Evolutionary conservation across 1,139 yeast genomes (phyloP).

Genomic region (Zygotorulaspora mrakii): DNA sequence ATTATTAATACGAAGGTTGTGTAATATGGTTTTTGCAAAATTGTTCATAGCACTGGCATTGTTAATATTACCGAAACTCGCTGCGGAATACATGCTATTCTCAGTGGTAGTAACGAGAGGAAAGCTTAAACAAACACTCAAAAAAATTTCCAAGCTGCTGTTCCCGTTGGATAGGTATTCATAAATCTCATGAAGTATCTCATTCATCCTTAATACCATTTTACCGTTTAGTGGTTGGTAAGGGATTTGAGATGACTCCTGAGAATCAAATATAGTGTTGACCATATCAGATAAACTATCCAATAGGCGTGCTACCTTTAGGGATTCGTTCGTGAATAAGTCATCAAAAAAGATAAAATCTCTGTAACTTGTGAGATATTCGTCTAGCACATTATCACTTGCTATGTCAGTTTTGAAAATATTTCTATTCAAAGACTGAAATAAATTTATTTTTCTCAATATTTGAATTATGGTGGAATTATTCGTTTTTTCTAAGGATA

Average conservation of each 20-base stretch:
- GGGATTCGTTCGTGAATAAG: slow-evolving; percentile 20
- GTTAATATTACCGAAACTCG: too few relatives aligned
- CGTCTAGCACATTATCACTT: slow-evolving; percentile 18
- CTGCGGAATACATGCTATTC: too few relatives aligned
- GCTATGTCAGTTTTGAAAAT: slow-evolving; percentile 1
- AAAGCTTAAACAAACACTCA: slow-evolving; percentile 25
- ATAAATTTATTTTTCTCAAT: slow-evolving; percentile 24
- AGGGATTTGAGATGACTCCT: slow-evolving; percentile 5
- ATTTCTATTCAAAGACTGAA: slow-evolving; percentile 24
- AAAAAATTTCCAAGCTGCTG: slow-evolving; percentile 20
- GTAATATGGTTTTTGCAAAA: too few relatives aligned
- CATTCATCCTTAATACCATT: slow-evolving; percentile 7
- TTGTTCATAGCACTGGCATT: too few relatives aligned
- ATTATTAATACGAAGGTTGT: slow-evolving; percentile 7
- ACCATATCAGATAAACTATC: slow-evolving; percentile 7
- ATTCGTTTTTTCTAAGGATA: slow-evolving; percentile 24
- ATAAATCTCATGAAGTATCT: slow-evolving; percentile 14
- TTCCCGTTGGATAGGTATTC: slow-evolving; percentile 14
- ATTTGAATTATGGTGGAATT: slow-evolving; percentile 24
- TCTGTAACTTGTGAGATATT: slow-evolving; percentile 22
- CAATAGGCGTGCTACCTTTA: slow-evolving; percentile 18
- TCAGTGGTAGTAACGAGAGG: slow-evolving; percentile 25
- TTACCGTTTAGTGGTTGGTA: slow-evolving; percentile 9
- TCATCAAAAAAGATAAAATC: slow-evolving; percentile 28
- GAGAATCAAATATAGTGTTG: slow-evolving; percentile 6